A percentile compares a stretch with the other conserved stretches of the same genome.
Conservation (phyloP, 768 basidiomycete species). For the Panus rudis region DNA sequence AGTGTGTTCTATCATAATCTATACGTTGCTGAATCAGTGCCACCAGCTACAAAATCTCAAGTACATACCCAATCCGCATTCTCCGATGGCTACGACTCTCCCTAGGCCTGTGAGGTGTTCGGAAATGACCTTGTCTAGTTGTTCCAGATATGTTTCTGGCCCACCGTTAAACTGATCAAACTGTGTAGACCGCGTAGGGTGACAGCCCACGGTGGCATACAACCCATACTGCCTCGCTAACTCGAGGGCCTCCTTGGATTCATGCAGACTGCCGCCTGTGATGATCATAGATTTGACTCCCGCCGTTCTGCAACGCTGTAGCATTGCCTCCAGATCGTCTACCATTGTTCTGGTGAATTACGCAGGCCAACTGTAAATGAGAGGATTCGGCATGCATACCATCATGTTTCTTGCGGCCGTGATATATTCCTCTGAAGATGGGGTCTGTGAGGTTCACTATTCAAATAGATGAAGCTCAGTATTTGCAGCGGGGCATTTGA, state of each 20-base stretch:
- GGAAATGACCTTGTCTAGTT: slow-evolving; percentile 48
- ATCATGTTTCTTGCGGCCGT: slow-evolving; percentile 42
- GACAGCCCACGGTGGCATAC: slow-evolving; percentile 73
- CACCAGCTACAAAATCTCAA: background rate
- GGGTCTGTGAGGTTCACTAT: slow-evolving; percentile 52
- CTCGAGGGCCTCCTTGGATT: slow-evolving; percentile 51
- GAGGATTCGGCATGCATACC: slow-evolving; percentile 24
- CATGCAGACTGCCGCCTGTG: slow-evolving; percentile 64
- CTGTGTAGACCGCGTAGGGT: slow-evolving; percentile 69
- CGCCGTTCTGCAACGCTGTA: slow-evolving; percentile 47
- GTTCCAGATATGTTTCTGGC: slow-evolving; percentile 51
- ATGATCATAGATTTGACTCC: slow-evolving; percentile 70
- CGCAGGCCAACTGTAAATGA: too few species aligned
- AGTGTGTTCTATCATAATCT: slow-evolving; percentile 77
- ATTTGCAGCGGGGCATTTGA: too few species aligned
- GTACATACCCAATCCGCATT: slow-evolving; percentile 68
- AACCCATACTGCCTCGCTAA: slow-evolving; percentile 54
- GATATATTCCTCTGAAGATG: slow-evolving; percentile 47
- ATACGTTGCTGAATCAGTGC: slow-evolving; percentile 2
- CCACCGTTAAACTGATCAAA: slow-evolving; percentile 54
- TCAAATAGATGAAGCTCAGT: background rate
- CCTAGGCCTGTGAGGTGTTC: slow-evolving; percentile 44
- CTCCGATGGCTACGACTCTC: slow-evolving; percentile 66
- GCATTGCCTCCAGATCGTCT: slow-evolving; percentile 60
- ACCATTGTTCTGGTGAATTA: slow-evolving; percentile 20